Percentiles rank a stretch among this genome's conserved stretches.
Conservation (phyloP, 768 basidiomycete genomes). For the Amanita muscaria region DNA sequence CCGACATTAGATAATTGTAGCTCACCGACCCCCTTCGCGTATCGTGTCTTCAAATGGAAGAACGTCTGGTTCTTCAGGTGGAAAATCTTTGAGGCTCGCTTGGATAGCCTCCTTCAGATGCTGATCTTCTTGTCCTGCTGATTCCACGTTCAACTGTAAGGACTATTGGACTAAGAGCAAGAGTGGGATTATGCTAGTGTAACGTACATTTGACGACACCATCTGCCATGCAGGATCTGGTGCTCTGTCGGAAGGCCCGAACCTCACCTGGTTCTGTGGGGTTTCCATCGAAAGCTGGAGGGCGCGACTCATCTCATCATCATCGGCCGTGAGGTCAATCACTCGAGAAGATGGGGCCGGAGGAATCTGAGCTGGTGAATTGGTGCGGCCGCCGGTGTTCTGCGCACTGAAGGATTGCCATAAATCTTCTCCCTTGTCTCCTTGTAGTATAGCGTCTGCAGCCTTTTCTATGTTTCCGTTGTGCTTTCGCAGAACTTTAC, state of each 20-base stretch:
- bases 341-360: conserved; percentile 24
- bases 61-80: conserved; percentile 41
- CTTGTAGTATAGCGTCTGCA: conserved; percentile 44
- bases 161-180: conserved; percentile 8
- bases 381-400: conserved; percentile 15
- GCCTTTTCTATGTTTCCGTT: conserved; percentile 51
- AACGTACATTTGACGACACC: conserved; percentile 56
- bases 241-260: conserved; percentile 53
- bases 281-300: conserved; percentile 45
- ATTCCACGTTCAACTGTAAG: conserved; percentile 23
- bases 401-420: conserved; percentile 13
- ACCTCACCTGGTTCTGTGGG: conserved; percentile 30
- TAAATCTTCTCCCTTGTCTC: conserved; percentile 34
- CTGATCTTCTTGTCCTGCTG: conserved; percentile 47
- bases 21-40: conserved; percentile 52
- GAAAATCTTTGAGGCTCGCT: conserved; percentile 54
- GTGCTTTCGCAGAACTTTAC: conserved; percentile 50
- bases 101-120: conserved; percentile 62
- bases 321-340: conserved; percentile 51
- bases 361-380: conserved; percentile 15
- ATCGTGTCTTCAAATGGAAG: conserved; percentile 43
- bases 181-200: conserved; percentile 1
- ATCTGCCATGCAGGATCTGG: conserved; percentile 63
- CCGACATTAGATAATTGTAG: not conserved
- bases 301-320: conserved; percentile 46